Evolutionary conservation across 2,329 filamentous ascomycete genomes (phyloP), one percentile per base, ranked within the genome.

Genomic region (Alternaria metachromatica): DNA sequence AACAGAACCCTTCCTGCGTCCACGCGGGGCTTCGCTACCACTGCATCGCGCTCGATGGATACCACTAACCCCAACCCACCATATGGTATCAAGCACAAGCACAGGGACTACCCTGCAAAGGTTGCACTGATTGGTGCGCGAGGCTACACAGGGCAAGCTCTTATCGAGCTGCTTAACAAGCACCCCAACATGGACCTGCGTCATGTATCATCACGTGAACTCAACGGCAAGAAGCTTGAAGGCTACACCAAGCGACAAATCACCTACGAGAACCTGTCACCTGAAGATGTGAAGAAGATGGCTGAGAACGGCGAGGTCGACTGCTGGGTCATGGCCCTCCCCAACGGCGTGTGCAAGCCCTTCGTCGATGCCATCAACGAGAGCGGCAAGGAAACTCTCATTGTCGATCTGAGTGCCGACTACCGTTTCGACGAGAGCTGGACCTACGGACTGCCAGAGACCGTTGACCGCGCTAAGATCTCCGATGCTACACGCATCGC

Each of bases 311-410:
- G 92, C 55, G 88, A 94, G 74, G 90, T 98, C 54, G 95, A 98
- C 83, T 96, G 92, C 82, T 98, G 94, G 94, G 92, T 98, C 48
- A 96, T 98, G 92, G 96, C 96, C 37, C 88, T 98, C 28, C 96
- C 95, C 48, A 99, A 98, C 76, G 92, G 93, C 65, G 93, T 97
- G 54, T 97, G 93, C 88, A 92, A 94, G 83, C 94, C 96, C 0
- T 99, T 91, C 72, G 91, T 98, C 10, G 93, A 98, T 68, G 95
- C 95, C 8, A 88, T 98, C 57, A 88, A 94, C 72, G 87, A 91
- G 75, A 88, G 87, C 30, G 88, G 88, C 62, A 84, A 83, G 55
- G 87, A 87, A 66, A 94, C 92, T 72, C 84, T 98, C 44, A 92
- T 98, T 70, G 87, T 99, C 49, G 96, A 99, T 79, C 87, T 99